Conservation (phyloP, 1,284 basidiomycete genomes). For the Amylostereum chailletii region DNA sequence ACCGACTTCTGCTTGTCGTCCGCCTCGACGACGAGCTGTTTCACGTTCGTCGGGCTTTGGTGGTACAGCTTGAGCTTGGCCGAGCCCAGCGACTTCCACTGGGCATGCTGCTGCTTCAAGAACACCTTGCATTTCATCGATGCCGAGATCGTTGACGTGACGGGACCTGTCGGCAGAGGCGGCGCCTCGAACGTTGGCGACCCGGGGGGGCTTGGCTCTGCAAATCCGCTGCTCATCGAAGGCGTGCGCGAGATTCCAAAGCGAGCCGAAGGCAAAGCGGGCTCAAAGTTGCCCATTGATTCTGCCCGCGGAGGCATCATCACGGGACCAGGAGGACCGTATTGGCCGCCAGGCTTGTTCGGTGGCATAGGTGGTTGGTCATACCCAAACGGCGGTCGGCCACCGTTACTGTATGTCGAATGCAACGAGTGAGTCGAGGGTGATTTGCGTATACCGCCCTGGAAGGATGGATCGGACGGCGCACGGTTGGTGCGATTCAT, state of each 20-base stretch:
- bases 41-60: slow-evolving; percentile 77
- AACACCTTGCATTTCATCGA: slow-evolving; percentile 99
- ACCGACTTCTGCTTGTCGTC: slow-evolving; percentile 73
- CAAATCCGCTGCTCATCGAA: slow-evolving; percentile 20
- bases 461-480: slow-evolving; percentile 29
- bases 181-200: slow-evolving; percentile 60
- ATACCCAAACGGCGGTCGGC: slow-evolving; percentile 16
- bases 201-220: slow-evolving; percentile 51
- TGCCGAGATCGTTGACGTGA: slow-evolving; percentile 71
- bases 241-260: slow-evolving; percentile 13
- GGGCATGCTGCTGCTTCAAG: slow-evolving; percentile 88
- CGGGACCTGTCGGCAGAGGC: slow-evolving; percentile 48
- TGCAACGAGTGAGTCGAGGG: slow-evolving; percentile 53
- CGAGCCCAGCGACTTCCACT: slow-evolving; percentile 94
- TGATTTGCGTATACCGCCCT: slow-evolving; percentile 41
- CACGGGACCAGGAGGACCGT: no score
- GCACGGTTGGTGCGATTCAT: slow-evolving; percentile 16
- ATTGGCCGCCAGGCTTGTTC: background rate
- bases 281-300: background rate
- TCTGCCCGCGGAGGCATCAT: no score
- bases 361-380: slow-evolving; percentile 4
- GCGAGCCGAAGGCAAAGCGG: background rate
- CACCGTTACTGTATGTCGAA: slow-evolving; percentile 36
- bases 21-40: slow-evolving; percentile 93
- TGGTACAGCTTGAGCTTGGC: slow-evolving; percentile 85